Base-by-base conservation (phyloP, 1,139 yeast species). In the Groenewaldozyma auringiensis region DNA sequence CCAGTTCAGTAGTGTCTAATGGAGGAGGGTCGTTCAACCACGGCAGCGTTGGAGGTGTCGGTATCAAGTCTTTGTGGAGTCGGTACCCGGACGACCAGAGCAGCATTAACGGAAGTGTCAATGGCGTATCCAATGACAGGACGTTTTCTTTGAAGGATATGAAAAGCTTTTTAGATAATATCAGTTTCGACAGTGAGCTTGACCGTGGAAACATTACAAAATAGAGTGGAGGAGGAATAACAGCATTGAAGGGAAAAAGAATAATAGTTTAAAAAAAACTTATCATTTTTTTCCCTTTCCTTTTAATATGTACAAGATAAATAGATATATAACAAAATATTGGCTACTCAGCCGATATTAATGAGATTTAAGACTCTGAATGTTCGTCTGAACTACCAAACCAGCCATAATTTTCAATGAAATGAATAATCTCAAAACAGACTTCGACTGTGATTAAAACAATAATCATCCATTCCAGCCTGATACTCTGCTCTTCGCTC, bases 401-500 rank as follows among this genome's bases (percentile, higher is more conserved):
- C 32, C n/a, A n/a, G n/a, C 32, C 11, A 43, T 67, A 69, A 20
- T 72, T 61, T 47, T 76, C 79, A 47, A 71, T 69, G 50, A 76
- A 76, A 54, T 79, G 94, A 53, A 79, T 75, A 2, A 77, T 66
- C 62, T 88, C 96, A 62, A 87, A 84, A 21, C 79, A 71, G 21
- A 88, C 95, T 60, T 88, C 96, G 39, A 88, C 79, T 73, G 84
- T 74, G 50, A 88, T 88, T 53, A 88, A 71, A 40, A 80, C 70
- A 44, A 88, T 86, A 54, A 88, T 86, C 61, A 87, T 82, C 94
- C 94, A 85, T 61, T 88, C 96, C 39, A 88, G 68, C 21, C 87
- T 70, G 1, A 87, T 76, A 34, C 92, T 75, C 50, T 83, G 84
- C 56, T 81, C 79, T 55, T 87, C 95, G 50, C 79, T 83, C 49